Evolutionary conservation across 1,284 basidiomycete genomes (phyloP), one percentile per base, ranked within the genome.

Genomic region (Hymenochaete sp.): DNA sequence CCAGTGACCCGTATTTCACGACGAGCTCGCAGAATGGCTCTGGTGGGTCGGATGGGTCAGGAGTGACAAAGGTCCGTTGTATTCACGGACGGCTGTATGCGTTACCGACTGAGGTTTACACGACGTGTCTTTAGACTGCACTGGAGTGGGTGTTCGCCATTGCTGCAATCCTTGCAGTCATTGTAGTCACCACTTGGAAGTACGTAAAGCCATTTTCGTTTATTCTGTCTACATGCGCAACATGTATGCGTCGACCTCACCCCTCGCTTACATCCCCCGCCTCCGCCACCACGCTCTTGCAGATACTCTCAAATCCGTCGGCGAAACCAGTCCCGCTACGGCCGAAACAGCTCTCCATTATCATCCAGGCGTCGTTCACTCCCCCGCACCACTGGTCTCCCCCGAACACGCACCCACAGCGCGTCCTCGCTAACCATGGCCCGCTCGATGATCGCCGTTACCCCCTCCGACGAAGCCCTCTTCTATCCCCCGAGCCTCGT

Each of bases 361-460:
- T 26, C 22, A 13, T 48, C 28, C 38, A 13, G 18, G 13, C 44
- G 44, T 14, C 35, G 36, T 8, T 39, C 44, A 3, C 27, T 44
- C 22, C 47, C 47, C 8, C 48, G 48, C 1, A 50, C 48, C 70
- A 76, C 62, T 73, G 73, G 73, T 66, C 66, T 44, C 66, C 74
- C 32, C 67, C 68, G 57, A 56, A 32, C 21, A 19, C 29, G 22
- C 38, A 27, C 32, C 22, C 45, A 26, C n/a, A 37, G 28, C 18
- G 18, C 22, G 9, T 22, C 18, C 22, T 27, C 14, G 13, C 35
- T 7, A n/a, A n/a, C n/a, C n/a, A 24, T 21, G 16, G 21, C 33
- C n/a, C 25, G 35, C 9, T 26, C 43, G n/a, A 4, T 44, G 10
- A 44, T 32, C 11, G 35, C n/a, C 11, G 26, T 9, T 26, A 19